Evolutionary conservation across 139 green algal genomes (phyloP).

Genomic region (Gonium pectorale): DNA sequence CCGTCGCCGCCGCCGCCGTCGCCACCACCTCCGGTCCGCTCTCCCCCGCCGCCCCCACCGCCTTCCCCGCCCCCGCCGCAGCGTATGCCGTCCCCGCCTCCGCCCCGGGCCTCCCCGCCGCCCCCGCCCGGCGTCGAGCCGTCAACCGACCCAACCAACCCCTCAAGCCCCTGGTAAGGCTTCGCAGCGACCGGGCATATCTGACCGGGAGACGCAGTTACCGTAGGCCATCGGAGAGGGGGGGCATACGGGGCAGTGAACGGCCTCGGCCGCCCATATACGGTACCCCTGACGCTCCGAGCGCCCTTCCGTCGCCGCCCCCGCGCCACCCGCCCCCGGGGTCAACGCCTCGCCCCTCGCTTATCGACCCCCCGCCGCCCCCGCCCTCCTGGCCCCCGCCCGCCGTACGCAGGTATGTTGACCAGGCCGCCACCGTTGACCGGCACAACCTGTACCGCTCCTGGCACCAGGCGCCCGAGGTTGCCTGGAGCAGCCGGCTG

Average conservation of each 20-base stretch:
- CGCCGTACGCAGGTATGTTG: slow-evolving; percentile 11
- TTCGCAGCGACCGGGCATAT: too few relatives aligned
- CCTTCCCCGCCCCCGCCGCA: background rate
- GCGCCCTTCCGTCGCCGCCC: background rate
- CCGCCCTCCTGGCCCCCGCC: background rate
- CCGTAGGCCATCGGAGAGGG: background rate
- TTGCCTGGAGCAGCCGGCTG: slow-evolving; percentile 19
- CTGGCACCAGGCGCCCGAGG: slow-evolving; percentile 3
- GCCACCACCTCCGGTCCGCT: background rate
- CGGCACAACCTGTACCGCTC: slow-evolving; percentile 28
- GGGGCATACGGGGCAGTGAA: background rate
- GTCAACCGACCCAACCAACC: slow-evolving; percentile 2
- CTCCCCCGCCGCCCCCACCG: too few relatives aligned
- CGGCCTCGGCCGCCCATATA: too few relatives aligned
- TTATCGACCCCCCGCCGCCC: background rate
- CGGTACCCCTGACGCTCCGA: background rate
- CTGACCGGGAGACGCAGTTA: background rate
- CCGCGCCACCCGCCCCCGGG: background rate
- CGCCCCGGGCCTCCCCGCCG: background rate
- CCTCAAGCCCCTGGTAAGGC: slow-evolving; percentile 18
- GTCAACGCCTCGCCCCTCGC: background rate
- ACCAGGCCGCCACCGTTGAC: background rate
- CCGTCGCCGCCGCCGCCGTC: background rate
- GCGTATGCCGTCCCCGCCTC: background rate
- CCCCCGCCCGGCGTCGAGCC: background rate